Conservation (phyloP, 441 rosid species). For the Jatropha multifida region DNA sequence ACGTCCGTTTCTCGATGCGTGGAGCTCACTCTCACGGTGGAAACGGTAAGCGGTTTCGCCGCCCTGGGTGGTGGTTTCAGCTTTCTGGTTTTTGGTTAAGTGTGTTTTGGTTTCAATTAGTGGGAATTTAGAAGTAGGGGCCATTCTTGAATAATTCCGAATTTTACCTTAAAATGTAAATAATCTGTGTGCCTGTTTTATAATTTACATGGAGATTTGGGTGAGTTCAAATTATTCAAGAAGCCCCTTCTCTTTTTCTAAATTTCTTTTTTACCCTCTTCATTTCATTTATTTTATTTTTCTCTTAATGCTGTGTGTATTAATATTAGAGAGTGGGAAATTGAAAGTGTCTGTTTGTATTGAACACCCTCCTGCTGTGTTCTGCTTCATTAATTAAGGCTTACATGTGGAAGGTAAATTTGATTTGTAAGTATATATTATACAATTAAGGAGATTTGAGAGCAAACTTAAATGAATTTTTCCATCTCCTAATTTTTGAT, state of each 20-base stretch:
- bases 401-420: not conserved
- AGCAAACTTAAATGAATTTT: not conserved
- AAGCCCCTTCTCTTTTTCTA: not conserved
- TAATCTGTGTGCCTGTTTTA: not conserved
- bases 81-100: constrained; percentile 16
- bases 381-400: not conserved
- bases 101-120: constrained; percentile 14
- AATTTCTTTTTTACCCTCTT: not conserved
- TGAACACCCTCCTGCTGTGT: not conserved
- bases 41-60: constrained; percentile 45
- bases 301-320: not conserved
- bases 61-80: constrained; percentile 32
- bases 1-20: constrained; percentile 61
- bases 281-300: not conserved
- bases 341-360: constrained; percentile 1
- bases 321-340: not conserved
- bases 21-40: constrained; percentile 47
- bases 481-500: not conserved
- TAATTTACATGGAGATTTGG: constrained; percentile 8
- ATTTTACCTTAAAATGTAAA: constrained; percentile 1
- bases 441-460: not conserved
- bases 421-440: not conserved
- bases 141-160: constrained; percentile 5
- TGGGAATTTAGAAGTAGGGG: constrained; percentile 1
- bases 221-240: constrained; percentile 6